These are phyloP conservation scores for Globisporangium radiosum DNA, from an alignment of 352 stramenopile species.

Conservation along the genomic window DNA sequence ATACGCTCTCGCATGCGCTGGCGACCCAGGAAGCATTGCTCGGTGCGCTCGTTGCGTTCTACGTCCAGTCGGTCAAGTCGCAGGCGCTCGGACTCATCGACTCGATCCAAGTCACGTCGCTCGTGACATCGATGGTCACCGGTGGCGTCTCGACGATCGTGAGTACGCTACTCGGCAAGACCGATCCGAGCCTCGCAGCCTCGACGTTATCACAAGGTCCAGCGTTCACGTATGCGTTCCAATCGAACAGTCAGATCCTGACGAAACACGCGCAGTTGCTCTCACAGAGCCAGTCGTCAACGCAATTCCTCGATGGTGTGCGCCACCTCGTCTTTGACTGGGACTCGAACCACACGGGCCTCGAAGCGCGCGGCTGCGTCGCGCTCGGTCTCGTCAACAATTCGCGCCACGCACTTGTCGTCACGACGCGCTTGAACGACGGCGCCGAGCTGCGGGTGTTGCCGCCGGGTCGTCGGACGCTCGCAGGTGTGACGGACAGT, in stretches of 20 bases:
- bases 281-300: slow-evolving; percentile 31
- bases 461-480: slow-evolving; percentile 40
- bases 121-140: slow-evolving; percentile 78
- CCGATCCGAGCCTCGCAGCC: slow-evolving; percentile 40
- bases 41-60: slow-evolving; percentile 61
- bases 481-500: slow-evolving; percentile 42
- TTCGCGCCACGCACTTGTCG: slow-evolving; percentile 62
- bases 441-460: slow-evolving; percentile 67
- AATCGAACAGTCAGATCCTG: slow-evolving; percentile 71
- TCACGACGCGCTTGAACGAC: slow-evolving; percentile 66
- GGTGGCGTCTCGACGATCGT: slow-evolving; percentile 72
- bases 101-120: slow-evolving; percentile 79
- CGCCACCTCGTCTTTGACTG: slow-evolving; percentile 80
- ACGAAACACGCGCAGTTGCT: slow-evolving; percentile 61
- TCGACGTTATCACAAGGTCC: slow-evolving; percentile 11
- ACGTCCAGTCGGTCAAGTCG: slow-evolving; percentile 76
- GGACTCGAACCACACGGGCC: slow-evolving; percentile 79
- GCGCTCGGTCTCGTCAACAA: slow-evolving; percentile 75
- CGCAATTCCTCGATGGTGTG: slow-evolving; percentile 54
- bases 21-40: slow-evolving; percentile 68
- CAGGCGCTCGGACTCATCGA: slow-evolving; percentile 79
- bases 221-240: slow-evolving; percentile 56
- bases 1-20: slow-evolving; percentile 55
- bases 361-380: slow-evolving; percentile 72
- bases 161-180: slow-evolving; percentile 76